Base-by-base conservation (phyloP, 495 filamentous ascomycete species). In the Penicillium fimorum region DNA sequence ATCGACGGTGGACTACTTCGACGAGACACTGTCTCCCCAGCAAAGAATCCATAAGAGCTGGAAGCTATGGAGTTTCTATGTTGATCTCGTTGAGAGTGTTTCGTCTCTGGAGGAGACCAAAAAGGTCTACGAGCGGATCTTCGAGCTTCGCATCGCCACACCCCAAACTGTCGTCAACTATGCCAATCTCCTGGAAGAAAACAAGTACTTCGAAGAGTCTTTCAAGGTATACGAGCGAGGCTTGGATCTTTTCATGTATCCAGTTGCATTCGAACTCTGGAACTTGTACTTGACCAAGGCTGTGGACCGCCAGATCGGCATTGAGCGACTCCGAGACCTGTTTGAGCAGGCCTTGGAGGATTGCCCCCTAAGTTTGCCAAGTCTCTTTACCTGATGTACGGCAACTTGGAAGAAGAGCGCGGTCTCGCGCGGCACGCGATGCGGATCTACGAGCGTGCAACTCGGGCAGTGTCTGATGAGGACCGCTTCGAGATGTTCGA, bases 21-120 rank as follows among this genome's bases (percentile, higher is more conserved):
- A 99, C 71, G 95, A 99, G 69, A 90, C 83, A 0, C 77, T 99
- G 8, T 90, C 90, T 5, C 93, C 95, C 10, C 95, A 97, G 69
- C 94, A 97, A 71, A 83, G 95, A 55, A 88, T 99, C 8, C 95
- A 99, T 74, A 99, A 97, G 80, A 95, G 91, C 68, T 99, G 95
- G 95, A 99, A 97, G 70, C 74, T 99, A 13, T 99, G 94, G 94
- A 94, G 90, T 78, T 99, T 97, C 80, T 99, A 99, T 64, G 92
- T 99, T 38, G 94, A 99, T 72, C 82, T 99, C 0, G 93, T 99
- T 11, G 94, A 99, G 69, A 94, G 90, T 73, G 92, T 96, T 17
- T 85, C 87, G 55, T 91, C 89, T 0, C 74, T 97, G 4, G 93
- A 97, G 10, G 93, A 97, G 73, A 97, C 94, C 11, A 87, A 84